Base-by-base conservation (phyloP, 495 filamentous ascomycete genomes). In the Podospora pseudoanserina region DNA sequence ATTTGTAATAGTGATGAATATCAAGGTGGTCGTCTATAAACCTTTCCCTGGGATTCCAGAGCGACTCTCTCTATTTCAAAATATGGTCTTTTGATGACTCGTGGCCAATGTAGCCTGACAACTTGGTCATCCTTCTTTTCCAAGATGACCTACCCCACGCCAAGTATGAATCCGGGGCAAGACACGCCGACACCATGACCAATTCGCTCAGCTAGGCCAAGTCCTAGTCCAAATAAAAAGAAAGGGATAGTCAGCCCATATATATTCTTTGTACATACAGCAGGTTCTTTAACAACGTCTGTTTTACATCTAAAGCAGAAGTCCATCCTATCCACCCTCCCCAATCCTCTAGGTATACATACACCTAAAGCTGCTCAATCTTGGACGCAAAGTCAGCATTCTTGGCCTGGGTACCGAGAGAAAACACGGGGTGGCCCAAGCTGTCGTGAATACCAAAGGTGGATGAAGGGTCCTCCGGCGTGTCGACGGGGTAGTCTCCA, bases 381-480 rank as follows among this genome's bases (percentile, higher is more conserved):
- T 68, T 72, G 39, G 69, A 70, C 4, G 54, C 71, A 68, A 79
- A 78, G 63, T 73, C 67, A 16, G 59, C 66, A 65, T 77, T 77
- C 63, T 70, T 66, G 60, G 66, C 77, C 60, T 63, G 61, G 20
- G 58, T 65, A 7, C 67, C 72, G 58, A 83, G 69, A 63, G 82
- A 78, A 57, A 75, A 80, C 5, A 79, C 73, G 63, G 80, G 82
- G 64, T 81, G 81, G 57, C 80, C 81, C 53, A 81, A 70, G 66
- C 75, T 76, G 66, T 81, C 79, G 71, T 83, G 81, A 72, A 83
- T 83, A 67, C 76, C 77, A 71, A 83, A 83, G 28, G 70, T 69
- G 6, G 76, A 72, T 18, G 75, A 72, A 9, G 67, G 61, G 65
- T 76, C 76, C 5, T 49, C 61, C 0, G 80, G 81, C 4, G 72